A percentile compares a stretch with the other conserved stretches of the same genome.
These are phyloP conservation scores for Penicillium sumatraense DNA, from an alignment of 2,329 filamentous ascomycete species.

Conservation along the genomic window DNA sequence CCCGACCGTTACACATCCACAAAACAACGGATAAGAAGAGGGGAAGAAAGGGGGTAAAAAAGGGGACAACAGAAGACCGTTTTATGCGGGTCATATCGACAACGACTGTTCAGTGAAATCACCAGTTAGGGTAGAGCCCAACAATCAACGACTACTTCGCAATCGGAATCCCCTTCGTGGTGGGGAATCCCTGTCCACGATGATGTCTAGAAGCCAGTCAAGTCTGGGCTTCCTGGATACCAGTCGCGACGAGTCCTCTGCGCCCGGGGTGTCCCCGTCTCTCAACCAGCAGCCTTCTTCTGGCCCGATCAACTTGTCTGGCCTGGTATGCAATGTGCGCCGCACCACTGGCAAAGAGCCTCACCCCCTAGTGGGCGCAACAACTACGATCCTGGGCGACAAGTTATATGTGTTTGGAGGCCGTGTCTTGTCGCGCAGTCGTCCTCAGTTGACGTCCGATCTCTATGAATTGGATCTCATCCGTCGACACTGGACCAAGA, in stretches of 20 bases:
- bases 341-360: slow-evolving; percentile 91
- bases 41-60: background rate
- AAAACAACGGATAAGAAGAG: background rate
- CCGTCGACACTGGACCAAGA: slow-evolving; percentile 87
- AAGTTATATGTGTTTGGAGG: slow-evolving; percentile 97
- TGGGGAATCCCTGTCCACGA: slow-evolving; percentile 19
- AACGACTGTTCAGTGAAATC: background rate
- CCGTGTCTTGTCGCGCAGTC: slow-evolving; percentile 79
- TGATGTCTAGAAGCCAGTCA: slow-evolving; percentile 47
- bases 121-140: slow-evolving; percentile 1
- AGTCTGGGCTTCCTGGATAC: slow-evolving; percentile 41
- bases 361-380: slow-evolving; percentile 88
- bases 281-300: slow-evolving; percentile 34
- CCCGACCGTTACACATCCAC: slow-evolving; percentile 1
- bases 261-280: slow-evolving; percentile 36
- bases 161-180: slow-evolving; percentile 1
- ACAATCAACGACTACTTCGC: background rate
- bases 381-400: slow-evolving; percentile 91
- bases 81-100: slow-evolving; percentile 5
- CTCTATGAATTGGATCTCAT: slow-evolving; percentile 93
- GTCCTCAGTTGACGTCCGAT: slow-evolving; percentile 84
- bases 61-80: background rate
- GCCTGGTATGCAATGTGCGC: slow-evolving; percentile 70
- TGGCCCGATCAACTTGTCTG: slow-evolving; percentile 65
- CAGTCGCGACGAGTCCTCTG: slow-evolving; percentile 35